phyloP scores from a whole-genome alignment of 345 rosid genomes.

The thale cress (Arabidopsis thaliana) region TAIR10.1 NC_003070.9:30026501-30027000 shows the following conservation, averaged over 20 bases:
- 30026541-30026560: neutral
- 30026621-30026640: no score
- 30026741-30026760: slow-evolving; percentile 48
- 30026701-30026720: slow-evolving; percentile 69
- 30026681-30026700: slow-evolving; percentile 49
- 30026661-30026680: slow-evolving; percentile 62
- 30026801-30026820: neutral
- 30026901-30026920: neutral
- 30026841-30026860: neutral
- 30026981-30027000: neutral
- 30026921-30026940: slow-evolving; percentile 4
- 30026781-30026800: slow-evolving; percentile 27
- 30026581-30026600: neutral
- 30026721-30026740: slow-evolving; percentile 80
- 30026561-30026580: slow-evolving; percentile 4
- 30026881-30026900: neutral
- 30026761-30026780: slow-evolving; percentile 43
- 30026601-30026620: no score
- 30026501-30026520: neutral
- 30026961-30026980: slow-evolving; percentile 1
- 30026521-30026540: neutral
- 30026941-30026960: no score
- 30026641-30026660: neutral
- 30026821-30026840: slow-evolving; percentile 9
- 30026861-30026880: slow-evolving; percentile 2